Evolutionary conservation across 148 eudicot species (phyloP).

Genomic region (Dysphania ambrosioides): DNA sequence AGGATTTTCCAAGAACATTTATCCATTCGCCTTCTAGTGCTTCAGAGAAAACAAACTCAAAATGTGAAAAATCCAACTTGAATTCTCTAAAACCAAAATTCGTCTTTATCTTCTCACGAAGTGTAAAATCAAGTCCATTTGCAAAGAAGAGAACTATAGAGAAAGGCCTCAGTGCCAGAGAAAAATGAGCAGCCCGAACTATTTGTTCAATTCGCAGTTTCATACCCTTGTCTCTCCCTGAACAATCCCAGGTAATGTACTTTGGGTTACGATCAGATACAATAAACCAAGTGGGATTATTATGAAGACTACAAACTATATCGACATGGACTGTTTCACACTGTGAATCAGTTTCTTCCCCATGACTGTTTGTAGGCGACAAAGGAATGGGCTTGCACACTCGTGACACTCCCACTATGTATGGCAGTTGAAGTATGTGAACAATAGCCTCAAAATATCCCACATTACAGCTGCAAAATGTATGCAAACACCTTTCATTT

Average conservation of each 20-base stretch:
- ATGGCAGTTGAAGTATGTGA: constrained; percentile 72
- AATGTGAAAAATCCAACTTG: constrained; percentile 35
- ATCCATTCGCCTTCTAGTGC: constrained; percentile 71
- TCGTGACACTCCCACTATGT: constrained; percentile 73
- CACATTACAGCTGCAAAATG: constrained; percentile 57
- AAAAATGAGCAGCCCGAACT: constrained; percentile 52
- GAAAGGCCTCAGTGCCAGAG: constrained; percentile 49
- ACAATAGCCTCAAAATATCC: constrained; percentile 82
- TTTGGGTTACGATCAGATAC: constrained; percentile 88
- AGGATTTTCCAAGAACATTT: constrained; percentile 49
- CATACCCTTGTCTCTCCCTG: constrained; percentile 46
- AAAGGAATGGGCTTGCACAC: constrained; percentile 69
- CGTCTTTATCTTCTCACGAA: constrained; percentile 35
- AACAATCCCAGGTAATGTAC: constrained; percentile 60
- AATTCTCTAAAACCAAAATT: constrained; percentile 52
- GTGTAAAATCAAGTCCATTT: constrained; percentile 49
- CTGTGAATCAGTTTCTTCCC: constrained; percentile 9
- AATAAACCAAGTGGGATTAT: constrained; percentile 78
- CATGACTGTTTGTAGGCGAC: constrained; percentile 22
- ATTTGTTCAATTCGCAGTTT: constrained; percentile 45
- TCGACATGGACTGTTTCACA: constrained; percentile 54
- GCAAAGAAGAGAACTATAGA: constrained; percentile 73
- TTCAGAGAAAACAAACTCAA: constrained; percentile 39
- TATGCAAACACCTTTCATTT: neutral
- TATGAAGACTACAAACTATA: constrained; percentile 65